Conservation (phyloP, 768 basidiomycete genomes). For the Podaxis mareebaensis region DNA sequence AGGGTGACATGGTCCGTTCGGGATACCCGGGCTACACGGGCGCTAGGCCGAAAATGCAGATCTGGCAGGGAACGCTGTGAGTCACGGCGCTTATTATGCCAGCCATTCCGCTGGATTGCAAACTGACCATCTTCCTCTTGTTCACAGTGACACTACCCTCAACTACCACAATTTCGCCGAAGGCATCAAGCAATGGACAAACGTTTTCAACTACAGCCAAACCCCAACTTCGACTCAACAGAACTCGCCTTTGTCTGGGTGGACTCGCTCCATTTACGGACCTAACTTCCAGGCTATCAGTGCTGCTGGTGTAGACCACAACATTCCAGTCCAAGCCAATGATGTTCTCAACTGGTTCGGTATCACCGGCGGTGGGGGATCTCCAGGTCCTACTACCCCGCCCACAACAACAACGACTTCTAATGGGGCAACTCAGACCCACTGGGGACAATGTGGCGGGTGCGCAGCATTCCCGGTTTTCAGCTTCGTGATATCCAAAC, state of each 20-base stretch:
- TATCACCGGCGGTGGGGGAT: constrained; percentile 32
- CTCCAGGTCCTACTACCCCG: constrained; percentile 15
- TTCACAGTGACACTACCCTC: constrained; percentile 47
- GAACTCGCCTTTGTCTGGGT: constrained; percentile 45
- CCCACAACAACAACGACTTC: constrained; percentile 19
- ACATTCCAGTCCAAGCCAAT: constrained; percentile 49
- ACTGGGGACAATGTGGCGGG: constrained; percentile 35
- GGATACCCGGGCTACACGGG: constrained; percentile 58
- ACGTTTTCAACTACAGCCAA: constrained; percentile 46
- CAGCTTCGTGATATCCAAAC: constrained; percentile 2
- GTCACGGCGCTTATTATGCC: constrained; percentile 3
- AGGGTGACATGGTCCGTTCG: constrained; percentile 45
- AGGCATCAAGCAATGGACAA: constrained; percentile 58
- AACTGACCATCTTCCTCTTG: background rate
- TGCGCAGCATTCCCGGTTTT: constrained; percentile 16
- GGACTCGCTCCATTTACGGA: constrained; percentile 50
- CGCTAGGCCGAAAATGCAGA: constrained; percentile 47
- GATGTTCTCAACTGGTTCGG: constrained; percentile 52
- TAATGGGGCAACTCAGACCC: constrained; percentile 22
- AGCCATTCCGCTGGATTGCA: background rate
- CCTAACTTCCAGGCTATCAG: constrained; percentile 50
- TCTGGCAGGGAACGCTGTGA: constrained; percentile 54
- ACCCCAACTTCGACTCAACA: constrained; percentile 39
- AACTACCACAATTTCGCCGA: constrained; percentile 51
- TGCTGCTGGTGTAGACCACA: constrained; percentile 49